These are phyloP conservation scores for Cryomyces minteri DNA, from an alignment of 495 filamentous ascomycete species.

Conservation along the genomic window DNA sequence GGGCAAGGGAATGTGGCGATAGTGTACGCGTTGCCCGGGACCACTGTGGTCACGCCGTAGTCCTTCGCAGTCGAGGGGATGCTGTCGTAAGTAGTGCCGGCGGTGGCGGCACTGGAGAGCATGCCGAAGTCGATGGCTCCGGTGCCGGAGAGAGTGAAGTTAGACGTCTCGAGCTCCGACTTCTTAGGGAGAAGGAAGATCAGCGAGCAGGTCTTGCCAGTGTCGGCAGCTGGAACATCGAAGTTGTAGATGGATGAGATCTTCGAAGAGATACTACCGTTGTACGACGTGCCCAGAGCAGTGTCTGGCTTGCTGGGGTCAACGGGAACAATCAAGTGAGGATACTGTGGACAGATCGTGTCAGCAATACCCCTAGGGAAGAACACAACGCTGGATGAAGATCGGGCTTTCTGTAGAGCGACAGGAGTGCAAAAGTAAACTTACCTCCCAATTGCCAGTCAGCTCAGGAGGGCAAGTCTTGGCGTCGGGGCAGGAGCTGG, in stretches of 20 bases:
- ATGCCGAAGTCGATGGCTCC: conserved; percentile 13
- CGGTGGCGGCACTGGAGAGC: conserved; percentile 8
- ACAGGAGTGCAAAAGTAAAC: neutral
- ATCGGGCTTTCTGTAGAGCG: neutral
- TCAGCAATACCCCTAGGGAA: no score
- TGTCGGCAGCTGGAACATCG: conserved; percentile 10
- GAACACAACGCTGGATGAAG: neutral
- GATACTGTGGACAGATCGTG: conserved; percentile 1
- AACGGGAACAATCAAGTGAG: conserved; percentile 16
- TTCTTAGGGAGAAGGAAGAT: conserved; percentile 15
- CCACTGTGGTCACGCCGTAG: neutral
- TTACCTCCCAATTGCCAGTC: neutral
- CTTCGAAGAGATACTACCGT: conserved; percentile 5
- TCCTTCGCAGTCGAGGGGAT: neutral
- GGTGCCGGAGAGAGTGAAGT: conserved; percentile 5
- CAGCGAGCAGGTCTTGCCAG: conserved; percentile 16
- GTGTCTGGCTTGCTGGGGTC: conserved; percentile 8
- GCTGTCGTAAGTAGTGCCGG: conserved; percentile 8
- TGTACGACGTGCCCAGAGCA: conserved; percentile 12
- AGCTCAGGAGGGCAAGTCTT: neutral
- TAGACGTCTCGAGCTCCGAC: conserved; percentile 6
- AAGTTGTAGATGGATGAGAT: conserved; percentile 18
- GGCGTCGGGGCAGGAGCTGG: neutral
- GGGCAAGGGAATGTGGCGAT: neutral
- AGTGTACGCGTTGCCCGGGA: conserved; percentile 4